Evolutionary conservation across 805 yeast genomes (phyloP).

Genomic region (Pichia exigua): DNA sequence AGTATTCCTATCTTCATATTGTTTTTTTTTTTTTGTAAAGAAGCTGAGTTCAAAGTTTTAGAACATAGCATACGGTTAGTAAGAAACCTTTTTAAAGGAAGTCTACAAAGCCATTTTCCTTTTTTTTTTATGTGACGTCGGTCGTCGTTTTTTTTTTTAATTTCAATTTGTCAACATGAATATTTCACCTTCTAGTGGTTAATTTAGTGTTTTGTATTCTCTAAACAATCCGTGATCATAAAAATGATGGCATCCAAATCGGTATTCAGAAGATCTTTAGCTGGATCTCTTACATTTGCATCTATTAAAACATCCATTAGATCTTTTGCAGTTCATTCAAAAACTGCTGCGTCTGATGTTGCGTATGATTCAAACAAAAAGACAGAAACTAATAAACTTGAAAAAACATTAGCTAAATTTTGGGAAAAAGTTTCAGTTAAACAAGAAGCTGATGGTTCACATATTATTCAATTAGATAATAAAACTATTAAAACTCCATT

Average conservation of each 20-base stretch:
- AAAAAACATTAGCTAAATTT: conserved; percentile 63
- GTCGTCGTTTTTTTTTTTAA: too few species aligned
- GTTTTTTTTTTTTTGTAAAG: not conserved
- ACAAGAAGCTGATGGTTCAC: conserved; percentile 26
- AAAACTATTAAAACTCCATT: conserved; percentile 79
- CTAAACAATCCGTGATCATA: not conserved
- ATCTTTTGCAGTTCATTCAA: conserved; percentile 6
- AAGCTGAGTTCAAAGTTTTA: not conserved
- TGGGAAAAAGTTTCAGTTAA: conserved; percentile 64
- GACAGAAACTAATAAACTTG: conserved; percentile 61
- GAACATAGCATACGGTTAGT: too few species aligned
- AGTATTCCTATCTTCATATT: conserved; percentile 12
- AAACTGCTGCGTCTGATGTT: not conserved
- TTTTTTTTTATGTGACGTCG: not conserved
- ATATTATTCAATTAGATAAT: conserved; percentile 58
- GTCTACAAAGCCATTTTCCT: not conserved
- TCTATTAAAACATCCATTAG: not conserved
- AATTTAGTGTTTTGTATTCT: too few species aligned
- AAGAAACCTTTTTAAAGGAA: too few species aligned
- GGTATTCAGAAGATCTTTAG: not conserved
- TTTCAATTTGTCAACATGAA: too few species aligned
- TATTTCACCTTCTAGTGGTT: too few species aligned
- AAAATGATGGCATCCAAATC: not conserved
- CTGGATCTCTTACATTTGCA: not conserved
- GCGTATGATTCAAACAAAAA: conserved; percentile 40